These are phyloP conservation scores for Clonostachys chloroleuca DNA, from an alignment of 2,329 filamentous ascomycete genomes.

Conservation along the genomic window DNA sequence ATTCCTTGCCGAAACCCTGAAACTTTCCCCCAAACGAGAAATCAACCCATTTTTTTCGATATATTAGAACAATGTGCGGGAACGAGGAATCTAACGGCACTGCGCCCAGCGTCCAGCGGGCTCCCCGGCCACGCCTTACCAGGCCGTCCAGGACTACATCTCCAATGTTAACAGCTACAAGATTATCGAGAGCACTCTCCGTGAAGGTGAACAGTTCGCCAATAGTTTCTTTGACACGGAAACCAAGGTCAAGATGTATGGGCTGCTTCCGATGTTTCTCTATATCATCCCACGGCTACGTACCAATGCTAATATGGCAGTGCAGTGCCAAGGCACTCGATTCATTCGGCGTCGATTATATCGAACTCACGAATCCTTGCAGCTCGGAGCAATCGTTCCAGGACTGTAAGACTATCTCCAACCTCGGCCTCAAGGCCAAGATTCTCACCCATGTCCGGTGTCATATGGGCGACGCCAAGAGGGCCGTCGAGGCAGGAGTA, in stretches of 20 bases:
- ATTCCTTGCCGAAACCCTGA: too few species aligned
- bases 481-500: conserved; percentile 45
- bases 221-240: conserved; percentile 60
- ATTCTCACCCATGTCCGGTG: conserved; percentile 18
- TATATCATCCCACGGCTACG: too few species aligned
- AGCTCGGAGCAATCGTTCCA: conserved; percentile 79
- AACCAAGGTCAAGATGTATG: conserved; percentile 4
- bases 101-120: background rate
- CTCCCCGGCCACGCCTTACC: conserved; percentile 1
- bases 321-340: background rate
- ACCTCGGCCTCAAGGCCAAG: conserved; percentile 69
- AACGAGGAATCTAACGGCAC: too few species aligned
- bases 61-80: too few species aligned
- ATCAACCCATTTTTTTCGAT: too few species aligned
- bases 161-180: conserved; percentile 2
- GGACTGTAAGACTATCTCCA: conserved; percentile 91
- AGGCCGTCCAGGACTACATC: conserved; percentile 3
- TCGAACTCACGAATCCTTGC: conserved; percentile 74
- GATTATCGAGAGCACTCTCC: conserved; percentile 57
- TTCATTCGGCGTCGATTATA: conserved; percentile 68
- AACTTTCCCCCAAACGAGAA: too few species aligned
- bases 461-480: conserved; percentile 19
- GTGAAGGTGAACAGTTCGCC: conserved; percentile 79
- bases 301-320: background rate
- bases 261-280: background rate